Base-by-base conservation (phyloP, 768 basidiomycete genomes). In the Boletus patriciae region DNA sequence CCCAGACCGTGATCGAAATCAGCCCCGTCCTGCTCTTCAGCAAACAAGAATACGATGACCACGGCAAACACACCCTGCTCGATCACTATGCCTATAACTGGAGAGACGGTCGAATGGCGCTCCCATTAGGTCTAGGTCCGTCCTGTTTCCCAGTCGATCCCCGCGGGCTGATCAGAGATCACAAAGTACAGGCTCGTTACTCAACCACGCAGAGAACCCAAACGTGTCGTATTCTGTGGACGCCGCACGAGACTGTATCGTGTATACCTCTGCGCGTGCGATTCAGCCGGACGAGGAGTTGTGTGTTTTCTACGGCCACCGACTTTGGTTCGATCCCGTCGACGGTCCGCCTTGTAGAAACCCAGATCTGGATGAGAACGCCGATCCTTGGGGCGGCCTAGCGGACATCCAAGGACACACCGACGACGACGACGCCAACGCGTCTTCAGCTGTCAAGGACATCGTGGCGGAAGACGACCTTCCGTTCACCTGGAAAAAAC, bases 11-110 rank as follows among this genome's bases (percentile, higher is more conserved):
- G n/a, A 68, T 98, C 58, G 95, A 97, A 70, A 82, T 86, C 62
- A 89, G 88, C 59, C 94, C 95, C 3, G 90, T 92, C 19, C 74
- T 96, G n/a, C 75, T 96, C 12, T 83, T 95, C 65, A 69, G 76
- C 6, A 78, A 80, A 54, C 77, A 83, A 25, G 92, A 94, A 73
- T 94, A 93, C 62, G 77, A 81, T 44, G 66, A 69, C 6, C 80
- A 90, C 71, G 83, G 85, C 62, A 74, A 69, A 61, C 69, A 86
- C 59, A 92, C 88, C 0, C 69, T 86, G 1, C 74, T 92, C 11
- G 85, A 92, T 62, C 83, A 86, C 43, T 91, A 92, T 65, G 82
- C 88, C 1, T 92, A 91, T 66, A 83, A 78, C 27, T 94, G 90
- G 88, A 72, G 74, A 57, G 85, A 86, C 56, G 84, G 87, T 6